Percentiles rank a stretch among this genome's conserved stretches.
Conservation (phyloP, 805 yeast genomes). For the Hermanozyma aechmeae region DNA sequence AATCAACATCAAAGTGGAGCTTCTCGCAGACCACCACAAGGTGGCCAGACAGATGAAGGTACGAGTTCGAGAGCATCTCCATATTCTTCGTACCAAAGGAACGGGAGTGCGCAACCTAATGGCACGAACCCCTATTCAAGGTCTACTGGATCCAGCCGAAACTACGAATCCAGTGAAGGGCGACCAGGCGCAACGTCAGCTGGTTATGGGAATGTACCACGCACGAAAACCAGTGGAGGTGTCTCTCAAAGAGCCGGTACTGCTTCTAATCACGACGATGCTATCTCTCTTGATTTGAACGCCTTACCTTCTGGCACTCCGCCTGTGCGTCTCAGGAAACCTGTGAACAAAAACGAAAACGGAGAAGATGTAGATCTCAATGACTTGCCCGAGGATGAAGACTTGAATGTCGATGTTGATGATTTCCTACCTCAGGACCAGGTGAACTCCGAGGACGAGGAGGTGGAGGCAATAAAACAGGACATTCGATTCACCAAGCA, state of each 20-base stretch:
- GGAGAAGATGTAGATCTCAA: constrained; percentile 23
- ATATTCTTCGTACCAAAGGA: too few species aligned
- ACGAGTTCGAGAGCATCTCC: too few species aligned
- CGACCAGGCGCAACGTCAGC: too few species aligned
- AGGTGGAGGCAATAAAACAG: constrained; percentile 76
- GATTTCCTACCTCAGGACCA: constrained; percentile 25
- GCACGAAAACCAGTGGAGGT: neutral
- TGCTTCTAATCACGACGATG: constrained; percentile 8
- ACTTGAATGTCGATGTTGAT: constrained; percentile 29
- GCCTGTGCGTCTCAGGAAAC: constrained; percentile 11
- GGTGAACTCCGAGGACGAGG: constrained; percentile 67
- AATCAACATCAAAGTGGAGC: too few species aligned
- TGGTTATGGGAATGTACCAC: too few species aligned
- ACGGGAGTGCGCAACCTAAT: too few species aligned
- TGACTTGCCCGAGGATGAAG: constrained; percentile 20
- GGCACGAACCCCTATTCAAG: too few species aligned
- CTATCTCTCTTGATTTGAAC: constrained; percentile 29
- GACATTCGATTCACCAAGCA: constrained; percentile 79
- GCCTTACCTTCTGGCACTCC: constrained; percentile 24
- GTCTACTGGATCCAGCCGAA: too few species aligned
- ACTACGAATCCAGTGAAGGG: too few species aligned
- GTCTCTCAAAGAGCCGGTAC: neutral
- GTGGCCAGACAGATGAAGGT: too few species aligned
- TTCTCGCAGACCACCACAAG: too few species aligned
- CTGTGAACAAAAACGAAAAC: constrained; percentile 11